Evolutionary conservation across 2,329 filamentous ascomycete genomes (phyloP).

Genomic region (Ceratocystis variospora): DNA sequence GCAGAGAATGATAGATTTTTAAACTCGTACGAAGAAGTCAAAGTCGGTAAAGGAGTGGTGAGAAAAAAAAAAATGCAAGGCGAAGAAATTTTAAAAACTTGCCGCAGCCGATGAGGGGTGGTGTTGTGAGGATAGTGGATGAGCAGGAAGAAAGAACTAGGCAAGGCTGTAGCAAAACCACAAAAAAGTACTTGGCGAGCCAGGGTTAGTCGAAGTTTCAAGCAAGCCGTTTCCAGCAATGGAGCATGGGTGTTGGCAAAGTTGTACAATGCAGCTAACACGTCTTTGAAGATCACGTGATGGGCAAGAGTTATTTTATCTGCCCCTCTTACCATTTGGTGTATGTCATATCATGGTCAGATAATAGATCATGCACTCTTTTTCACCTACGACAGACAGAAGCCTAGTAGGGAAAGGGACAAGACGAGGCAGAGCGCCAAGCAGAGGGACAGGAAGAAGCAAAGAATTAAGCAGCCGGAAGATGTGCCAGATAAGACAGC

Average conservation of each 20-base stretch:
- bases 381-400: no score
- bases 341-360: no score
- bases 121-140: slow-evolving; percentile 4
- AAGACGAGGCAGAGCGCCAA: not conserved
- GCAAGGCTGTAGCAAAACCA: slow-evolving; percentile 17
- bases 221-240: not conserved
- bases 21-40: not conserved
- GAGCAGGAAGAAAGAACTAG: slow-evolving; percentile 12
- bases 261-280: not conserved
- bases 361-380: no score
- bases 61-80: not conserved
- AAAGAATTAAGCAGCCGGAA: not conserved
- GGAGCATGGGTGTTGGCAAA: not conserved
- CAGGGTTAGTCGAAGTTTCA: slow-evolving; percentile 18
- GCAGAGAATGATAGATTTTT: not conserved
- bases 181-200: slow-evolving; percentile 14
- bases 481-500: not conserved
- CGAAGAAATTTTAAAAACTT: not conserved
- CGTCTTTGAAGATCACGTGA: no score
- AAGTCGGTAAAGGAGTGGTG: not conserved
- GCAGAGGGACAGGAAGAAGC: not conserved
- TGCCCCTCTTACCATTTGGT: no score
- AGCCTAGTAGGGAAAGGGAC: not conserved
- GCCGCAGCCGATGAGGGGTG: slow-evolving; percentile 17
- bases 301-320: no score